phyloP scores from a whole-genome alignment of 2,329 filamentous ascomycete species.

The Rutstroemia sp. region DNA sequence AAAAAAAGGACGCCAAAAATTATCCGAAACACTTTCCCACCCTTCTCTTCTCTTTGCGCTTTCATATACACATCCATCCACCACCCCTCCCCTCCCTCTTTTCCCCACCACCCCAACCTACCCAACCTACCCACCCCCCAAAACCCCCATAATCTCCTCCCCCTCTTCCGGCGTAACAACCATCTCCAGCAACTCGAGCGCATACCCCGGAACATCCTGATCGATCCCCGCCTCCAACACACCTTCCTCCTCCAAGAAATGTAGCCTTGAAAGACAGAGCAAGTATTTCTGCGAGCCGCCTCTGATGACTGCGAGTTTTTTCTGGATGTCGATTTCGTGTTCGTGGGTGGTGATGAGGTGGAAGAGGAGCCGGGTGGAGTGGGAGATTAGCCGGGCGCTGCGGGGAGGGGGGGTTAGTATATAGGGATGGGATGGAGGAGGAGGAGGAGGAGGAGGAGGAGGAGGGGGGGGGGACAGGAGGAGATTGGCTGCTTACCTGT shows the following conservation, averaged over 20 bases:
- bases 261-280: conserved; percentile 72
- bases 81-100: no score
- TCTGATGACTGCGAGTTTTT: conserved; percentile 61
- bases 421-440: no score
- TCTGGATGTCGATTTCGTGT: conserved; percentile 56
- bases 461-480: no score
- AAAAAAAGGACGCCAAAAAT: no score
- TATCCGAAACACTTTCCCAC: no score
- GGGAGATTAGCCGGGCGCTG: conserved; percentile 46
- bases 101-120: not conserved
- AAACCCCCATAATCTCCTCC: conserved; percentile 37
- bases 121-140: not conserved
- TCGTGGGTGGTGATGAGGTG: conserved; percentile 49
- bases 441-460: no score
- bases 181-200: conserved; percentile 73
- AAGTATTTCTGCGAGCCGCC: conserved; percentile 78
- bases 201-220: conserved; percentile 70
- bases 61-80: no score
- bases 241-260: conserved; percentile 71
- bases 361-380: conserved; percentile 52
- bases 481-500: conserved; percentile 30
- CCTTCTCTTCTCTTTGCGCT: no score
- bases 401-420: not conserved
- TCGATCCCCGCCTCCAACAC: conserved; percentile 72
- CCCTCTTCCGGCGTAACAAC: conserved; percentile 74